These are phyloP conservation scores for Schizochytrium sp. DNA, from an alignment of 108 stramenopile species.

Conservation along the genomic window DNA sequence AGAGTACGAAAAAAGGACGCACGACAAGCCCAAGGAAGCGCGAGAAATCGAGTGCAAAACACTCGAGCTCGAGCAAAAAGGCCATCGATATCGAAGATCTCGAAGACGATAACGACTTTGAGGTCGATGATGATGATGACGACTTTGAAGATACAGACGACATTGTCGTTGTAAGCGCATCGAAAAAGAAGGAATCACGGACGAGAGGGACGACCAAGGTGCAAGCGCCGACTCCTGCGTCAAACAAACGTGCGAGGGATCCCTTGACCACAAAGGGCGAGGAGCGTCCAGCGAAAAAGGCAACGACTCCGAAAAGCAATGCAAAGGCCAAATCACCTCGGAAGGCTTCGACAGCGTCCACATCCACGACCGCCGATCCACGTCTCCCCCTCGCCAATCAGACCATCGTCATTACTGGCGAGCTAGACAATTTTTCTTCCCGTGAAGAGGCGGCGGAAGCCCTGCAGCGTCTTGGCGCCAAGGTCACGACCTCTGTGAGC, in stretches of 20 bases:
- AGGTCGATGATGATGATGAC: neutral
- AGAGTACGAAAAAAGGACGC: too few species aligned
- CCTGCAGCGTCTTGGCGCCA: slow-evolving; percentile 67
- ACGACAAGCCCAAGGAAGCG: too few species aligned
- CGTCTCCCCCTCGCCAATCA: neutral
- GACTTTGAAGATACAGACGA: too few species aligned
- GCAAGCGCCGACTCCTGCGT: too few species aligned
- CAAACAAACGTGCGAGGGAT: too few species aligned
- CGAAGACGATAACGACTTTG: neutral
- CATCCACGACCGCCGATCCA: neutral
- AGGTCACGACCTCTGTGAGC: slow-evolving; percentile 62
- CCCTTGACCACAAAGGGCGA: too few species aligned
- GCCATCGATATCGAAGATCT: neutral
- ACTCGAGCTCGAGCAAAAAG: too few species aligned
- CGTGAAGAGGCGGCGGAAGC: slow-evolving; percentile 62
- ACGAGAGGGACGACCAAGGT: too few species aligned
- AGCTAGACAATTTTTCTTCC: neutral
- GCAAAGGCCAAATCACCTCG: neutral
- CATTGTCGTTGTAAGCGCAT: neutral
- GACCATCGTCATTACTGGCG: neutral
- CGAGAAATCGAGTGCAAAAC: too few species aligned
- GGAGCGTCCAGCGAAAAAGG: too few species aligned
- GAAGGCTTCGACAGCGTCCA: neutral
- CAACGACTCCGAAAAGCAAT: too few species aligned
- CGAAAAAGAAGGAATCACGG: neutral